These are phyloP conservation scores for Wickerhamiella shivajii DNA, from an alignment of 805 yeast species.

Conservation along the genomic window DNA sequence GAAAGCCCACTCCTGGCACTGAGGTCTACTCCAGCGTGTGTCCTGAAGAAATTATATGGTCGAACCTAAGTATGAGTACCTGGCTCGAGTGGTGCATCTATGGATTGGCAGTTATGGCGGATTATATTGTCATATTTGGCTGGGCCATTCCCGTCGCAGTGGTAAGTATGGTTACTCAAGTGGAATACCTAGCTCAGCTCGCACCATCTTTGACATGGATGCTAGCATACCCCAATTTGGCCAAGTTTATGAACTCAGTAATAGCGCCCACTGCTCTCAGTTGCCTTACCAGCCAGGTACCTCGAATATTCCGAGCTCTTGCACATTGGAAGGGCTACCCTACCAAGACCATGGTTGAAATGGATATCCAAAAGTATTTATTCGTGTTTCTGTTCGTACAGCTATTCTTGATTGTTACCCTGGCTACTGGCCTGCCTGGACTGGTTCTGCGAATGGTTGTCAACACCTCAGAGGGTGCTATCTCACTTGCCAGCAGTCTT, in stretches of 20 bases:
- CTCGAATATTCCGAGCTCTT: constrained; percentile 40
- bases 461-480: constrained; percentile 23
- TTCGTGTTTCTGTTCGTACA: constrained; percentile 70
- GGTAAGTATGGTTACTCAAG: constrained; percentile 60
- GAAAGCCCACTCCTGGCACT: constrained; percentile 10
- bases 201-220: constrained; percentile 49
- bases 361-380: constrained; percentile 64
- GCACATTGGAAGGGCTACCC: constrained; percentile 42
- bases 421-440: constrained; percentile 66
- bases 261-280: constrained; percentile 56
- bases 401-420: constrained; percentile 67
- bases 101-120: constrained; percentile 31
- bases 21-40: constrained; percentile 54
- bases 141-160: constrained; percentile 81
- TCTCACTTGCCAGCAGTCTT: constrained; percentile 58
- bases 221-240: constrained; percentile 37
- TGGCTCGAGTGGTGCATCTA: constrained; percentile 26
- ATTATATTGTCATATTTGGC: constrained; percentile 38
- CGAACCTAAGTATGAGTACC: constrained; percentile 33
- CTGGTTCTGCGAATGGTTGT: constrained; percentile 14
- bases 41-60: constrained; percentile 64
- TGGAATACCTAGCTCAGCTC: constrained; percentile 46
- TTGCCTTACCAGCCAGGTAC: constrained; percentile 46
- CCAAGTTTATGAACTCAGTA: constrained; percentile 43
- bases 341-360: constrained; percentile 48